Evolutionary conservation across 345 rosid genomes (phyloP).

Genomic region (Citrus reticulata): DNA sequence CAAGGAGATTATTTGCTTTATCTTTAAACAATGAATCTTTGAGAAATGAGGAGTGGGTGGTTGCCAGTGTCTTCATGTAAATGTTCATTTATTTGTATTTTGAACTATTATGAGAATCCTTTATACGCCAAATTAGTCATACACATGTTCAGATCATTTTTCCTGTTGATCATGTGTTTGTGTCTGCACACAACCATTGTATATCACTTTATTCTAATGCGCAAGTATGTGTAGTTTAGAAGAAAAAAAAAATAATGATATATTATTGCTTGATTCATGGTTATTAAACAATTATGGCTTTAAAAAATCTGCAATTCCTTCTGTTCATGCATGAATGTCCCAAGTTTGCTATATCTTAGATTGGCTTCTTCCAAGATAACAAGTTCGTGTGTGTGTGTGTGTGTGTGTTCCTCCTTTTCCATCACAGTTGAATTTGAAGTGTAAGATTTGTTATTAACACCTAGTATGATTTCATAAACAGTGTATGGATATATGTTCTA

Average conservation of each 20-base stretch:
- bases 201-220: not conserved
- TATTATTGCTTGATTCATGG: not conserved
- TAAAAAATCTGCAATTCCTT: not conserved
- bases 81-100: not conserved
- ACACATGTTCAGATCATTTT: not conserved
- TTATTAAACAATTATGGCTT: not conserved
- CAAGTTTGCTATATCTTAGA: not conserved
- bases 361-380: not conserved
- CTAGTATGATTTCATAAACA: slow-evolving; percentile 8
- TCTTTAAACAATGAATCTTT: not conserved
- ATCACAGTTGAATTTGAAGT: not conserved
- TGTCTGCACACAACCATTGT: not conserved
- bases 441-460: not conserved
- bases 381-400: not conserved
- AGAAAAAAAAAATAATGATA: not conserved
- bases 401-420: not conserved
- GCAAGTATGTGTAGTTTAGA: not conserved
- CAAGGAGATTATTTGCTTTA: not conserved
- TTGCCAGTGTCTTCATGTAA: not conserved
- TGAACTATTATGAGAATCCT: not conserved
- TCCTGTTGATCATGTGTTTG: not conserved
- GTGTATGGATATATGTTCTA: slow-evolving; percentile 15
- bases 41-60: not conserved
- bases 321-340: not conserved
- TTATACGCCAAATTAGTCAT: not conserved